Base-by-base conservation (phyloP, 169 alveolate genomes). In the Babesia divergens region DNA sequence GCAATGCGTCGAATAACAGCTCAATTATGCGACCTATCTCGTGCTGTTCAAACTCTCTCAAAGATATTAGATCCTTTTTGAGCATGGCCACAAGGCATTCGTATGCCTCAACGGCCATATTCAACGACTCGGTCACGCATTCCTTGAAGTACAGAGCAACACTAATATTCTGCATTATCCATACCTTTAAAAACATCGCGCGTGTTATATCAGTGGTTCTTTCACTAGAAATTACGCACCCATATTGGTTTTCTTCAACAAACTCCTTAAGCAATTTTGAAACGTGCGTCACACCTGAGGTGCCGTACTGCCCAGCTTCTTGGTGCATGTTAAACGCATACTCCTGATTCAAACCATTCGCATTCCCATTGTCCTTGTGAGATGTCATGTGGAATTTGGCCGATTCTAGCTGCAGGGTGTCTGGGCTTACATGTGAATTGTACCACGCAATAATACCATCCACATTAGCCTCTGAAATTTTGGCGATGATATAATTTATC, bases 21-120 rank as follows among this genome's bases (percentile, higher is more conserved):
- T 60, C 84, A 5, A 74, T 18, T 6, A 65, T 46, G 0, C 64
- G 31, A 46, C 70, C 71, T 11, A 53, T n/a, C 11, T 28, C 64
- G 24, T 50, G 71, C 5, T 26, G 13, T 22, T 60, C 38, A 53
- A 64, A 74, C 56, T 38, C 71, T 1, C 47, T n/a, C 34, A 35
- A 28, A 7, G 76, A n/a, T 0, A 52, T 32, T 20, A 28, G 6
- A 26, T 74, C 79, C 24, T 20, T 6, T 26, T 74, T 51, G 32
- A 74, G 65, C 26, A 62, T 9, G 34, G 47, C 20, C 43, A 74
- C 84, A 22, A 50, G 43, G 5, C 14, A 35, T 50, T 74, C 71
- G 43, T 74, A 74, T 35, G 71, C 66, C 7, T 55, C 53, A 11
- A 67, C 66, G 2, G 77, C 84, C 43, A 8, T 47, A 20, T 74